A percentile compares a stretch with the other conserved stretches of the same genome.
phyloP scores from a whole-genome alignment of 345 rosid species.

The Gossypium ekmanianum region DNA sequence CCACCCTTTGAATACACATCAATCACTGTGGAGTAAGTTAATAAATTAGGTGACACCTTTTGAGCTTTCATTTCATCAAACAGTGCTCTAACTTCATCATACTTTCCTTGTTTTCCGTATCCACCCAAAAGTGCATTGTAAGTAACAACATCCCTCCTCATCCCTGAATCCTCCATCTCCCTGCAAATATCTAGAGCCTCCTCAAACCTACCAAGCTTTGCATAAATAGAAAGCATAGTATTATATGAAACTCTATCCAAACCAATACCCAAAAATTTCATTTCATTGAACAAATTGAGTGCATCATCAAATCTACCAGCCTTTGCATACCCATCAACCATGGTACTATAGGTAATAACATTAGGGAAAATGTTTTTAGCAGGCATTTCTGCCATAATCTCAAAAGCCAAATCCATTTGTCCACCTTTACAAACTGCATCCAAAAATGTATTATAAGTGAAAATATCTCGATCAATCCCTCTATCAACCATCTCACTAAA shows the following conservation, averaged over 20 bases:
- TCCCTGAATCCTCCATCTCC: constrained; percentile 78
- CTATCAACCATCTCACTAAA: constrained; percentile 73
- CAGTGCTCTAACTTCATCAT: constrained; percentile 50
- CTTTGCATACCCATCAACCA: constrained; percentile 87
- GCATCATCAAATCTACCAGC: constrained; percentile 74
- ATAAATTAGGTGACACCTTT: constrained; percentile 56
- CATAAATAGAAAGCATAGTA: constrained; percentile 70
- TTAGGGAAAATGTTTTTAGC: constrained; percentile 67
- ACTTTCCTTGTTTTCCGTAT: constrained; percentile 77
- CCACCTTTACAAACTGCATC: constrained; percentile 92
- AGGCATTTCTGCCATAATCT: constrained; percentile 79
- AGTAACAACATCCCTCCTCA: constrained; percentile 80
- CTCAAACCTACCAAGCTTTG: constrained; percentile 75
- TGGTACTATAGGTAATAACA: constrained; percentile 85
- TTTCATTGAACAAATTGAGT: constrained; percentile 57
- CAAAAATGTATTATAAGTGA: constrained; percentile 74
- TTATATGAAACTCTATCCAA: constrained; percentile 84
- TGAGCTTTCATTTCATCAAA: constrained; percentile 69
- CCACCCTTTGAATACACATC: constrained; percentile 90
- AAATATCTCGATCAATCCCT: constrained; percentile 73
- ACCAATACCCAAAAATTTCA: constrained; percentile 65
- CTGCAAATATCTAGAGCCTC: constrained; percentile 67
- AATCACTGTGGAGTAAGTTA: constrained; percentile 79
- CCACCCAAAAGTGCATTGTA: constrained; percentile 87
- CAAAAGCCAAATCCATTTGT: constrained; percentile 76